phyloP scores from a whole-genome alignment of 495 filamentous ascomycete species.

The Xylaria longipes region DNA sequence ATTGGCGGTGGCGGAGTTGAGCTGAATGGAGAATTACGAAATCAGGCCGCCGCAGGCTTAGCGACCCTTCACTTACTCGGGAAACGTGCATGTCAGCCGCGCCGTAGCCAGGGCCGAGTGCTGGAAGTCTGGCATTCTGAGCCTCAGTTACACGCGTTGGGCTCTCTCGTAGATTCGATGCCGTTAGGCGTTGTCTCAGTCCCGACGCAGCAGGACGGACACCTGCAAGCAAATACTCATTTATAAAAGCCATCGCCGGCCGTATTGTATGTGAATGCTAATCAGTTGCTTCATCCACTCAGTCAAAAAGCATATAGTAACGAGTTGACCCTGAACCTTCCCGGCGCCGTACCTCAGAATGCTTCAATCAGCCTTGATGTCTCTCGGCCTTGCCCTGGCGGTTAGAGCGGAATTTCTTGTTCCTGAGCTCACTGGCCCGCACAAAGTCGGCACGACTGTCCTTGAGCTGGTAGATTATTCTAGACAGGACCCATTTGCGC shows the following conservation, averaged over 20 bases:
- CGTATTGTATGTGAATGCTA: background rate
- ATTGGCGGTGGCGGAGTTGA: constrained; percentile 16
- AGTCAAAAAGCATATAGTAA: background rate
- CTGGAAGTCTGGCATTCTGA: background rate
- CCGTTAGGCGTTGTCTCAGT: background rate
- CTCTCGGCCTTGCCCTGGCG: constrained; percentile 17
- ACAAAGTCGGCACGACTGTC: constrained; percentile 28
- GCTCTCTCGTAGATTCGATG: background rate
- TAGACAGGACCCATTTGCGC: constrained; percentile 43
- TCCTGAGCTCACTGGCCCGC: constrained; percentile 22
- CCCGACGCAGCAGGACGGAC: background rate
- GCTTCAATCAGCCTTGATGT: constrained; percentile 15
- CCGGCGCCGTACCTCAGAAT: constrained; percentile 3
- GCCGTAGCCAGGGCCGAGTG: background rate
- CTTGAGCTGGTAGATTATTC: constrained; percentile 42
- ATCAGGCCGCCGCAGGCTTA: background rate
- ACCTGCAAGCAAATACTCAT: background rate
- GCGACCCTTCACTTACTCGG: background rate
- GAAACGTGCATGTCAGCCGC: background rate
- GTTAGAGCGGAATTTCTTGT: constrained; percentile 4
- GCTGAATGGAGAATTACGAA: constrained; percentile 8
- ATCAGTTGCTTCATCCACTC: background rate
- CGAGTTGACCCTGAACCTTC: background rate
- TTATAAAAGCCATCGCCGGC: background rate
- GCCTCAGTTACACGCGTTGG: constrained; percentile 1